Evolutionary conservation across 805 yeast genomes (phyloP).

Genomic region (Yamadazyma philogaea): DNA sequence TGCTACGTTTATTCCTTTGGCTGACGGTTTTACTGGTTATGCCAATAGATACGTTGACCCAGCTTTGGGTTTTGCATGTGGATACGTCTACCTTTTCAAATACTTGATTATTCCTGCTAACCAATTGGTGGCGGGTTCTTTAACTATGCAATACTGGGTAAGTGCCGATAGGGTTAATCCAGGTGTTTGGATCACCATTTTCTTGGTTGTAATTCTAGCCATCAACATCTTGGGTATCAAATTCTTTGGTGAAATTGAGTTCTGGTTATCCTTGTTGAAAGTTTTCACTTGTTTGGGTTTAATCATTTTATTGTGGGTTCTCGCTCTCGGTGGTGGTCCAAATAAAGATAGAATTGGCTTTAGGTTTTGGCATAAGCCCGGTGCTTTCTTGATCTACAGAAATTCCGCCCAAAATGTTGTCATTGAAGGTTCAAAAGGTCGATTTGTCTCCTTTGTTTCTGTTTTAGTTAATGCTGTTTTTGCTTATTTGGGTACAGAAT

Average conservation of each 20-base stretch:
- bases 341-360: conserved; percentile 70
- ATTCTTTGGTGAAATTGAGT: conserved; percentile 56
- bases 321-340: conserved; percentile 79
- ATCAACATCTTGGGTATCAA: conserved; percentile 50
- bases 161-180: conserved; percentile 44
- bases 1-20: conserved; percentile 63
- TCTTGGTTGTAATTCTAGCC: conserved; percentile 39
- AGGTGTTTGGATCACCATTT: conserved; percentile 56
- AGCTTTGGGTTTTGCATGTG: conserved; percentile 66
- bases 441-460: conserved; percentile 59
- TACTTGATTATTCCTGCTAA: conserved; percentile 57
- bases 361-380: conserved; percentile 68
- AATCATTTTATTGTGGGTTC: conserved; percentile 57
- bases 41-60: conserved; percentile 63
- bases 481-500: conserved; percentile 69
- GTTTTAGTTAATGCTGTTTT: conserved; percentile 65
- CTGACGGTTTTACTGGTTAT: conserved; percentile 65
- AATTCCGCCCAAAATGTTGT: conserved; percentile 37
- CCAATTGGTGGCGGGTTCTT: conserved; percentile 61
- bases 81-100: conserved; percentile 58
- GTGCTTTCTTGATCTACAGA: conserved; percentile 52
- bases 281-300: conserved; percentile 65
- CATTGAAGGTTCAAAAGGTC: conserved; percentile 46
- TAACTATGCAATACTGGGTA: conserved; percentile 55
- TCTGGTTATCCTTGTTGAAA: conserved; percentile 62